phyloP scores from a whole-genome alignment of 148 eudicot species.

The Selenicereus undatus region DNA sequence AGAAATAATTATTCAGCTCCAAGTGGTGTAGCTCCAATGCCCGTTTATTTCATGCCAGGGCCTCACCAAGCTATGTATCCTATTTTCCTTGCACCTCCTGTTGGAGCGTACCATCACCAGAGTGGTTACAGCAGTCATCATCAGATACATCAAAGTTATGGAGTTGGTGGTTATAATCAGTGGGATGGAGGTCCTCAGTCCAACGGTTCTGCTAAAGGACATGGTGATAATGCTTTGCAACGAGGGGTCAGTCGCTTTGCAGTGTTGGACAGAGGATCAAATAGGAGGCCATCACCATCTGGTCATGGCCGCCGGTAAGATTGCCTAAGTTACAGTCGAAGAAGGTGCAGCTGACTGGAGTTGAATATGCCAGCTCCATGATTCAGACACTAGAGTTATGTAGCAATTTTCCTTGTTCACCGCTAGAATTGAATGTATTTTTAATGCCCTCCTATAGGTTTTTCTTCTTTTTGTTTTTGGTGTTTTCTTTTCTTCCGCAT shows the following conservation, averaged over 20 bases:
- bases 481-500: too few relatives aligned
- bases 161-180: conserved; percentile 37
- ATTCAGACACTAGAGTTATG: too few relatives aligned
- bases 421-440: neutral
- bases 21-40: conserved; percentile 8
- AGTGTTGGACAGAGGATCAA: conserved; percentile 46
- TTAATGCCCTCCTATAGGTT: neutral
- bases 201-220: conserved; percentile 41
- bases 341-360: neutral
- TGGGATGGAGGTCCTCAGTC: conserved; percentile 39
- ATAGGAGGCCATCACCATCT: conserved; percentile 40
- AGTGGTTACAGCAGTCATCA: conserved; percentile 14
- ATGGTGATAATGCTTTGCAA: conserved; percentile 2
- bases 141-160: conserved; percentile 34
- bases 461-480: neutral
- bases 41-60: conserved; percentile 17
- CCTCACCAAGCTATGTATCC: conserved; percentile 29
- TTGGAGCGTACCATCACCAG: conserved; percentile 22
- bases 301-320: conserved; percentile 38
- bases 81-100: conserved; percentile 4
- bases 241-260: conserved; percentile 49
- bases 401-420: neutral
- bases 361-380: neutral
- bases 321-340: neutral
- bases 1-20: conserved; percentile 21